Evolutionary conservation across 768 basidiomycete genomes (phyloP), one percentile per base, ranked within the genome.

Genomic region (Macrolepiota albuminosa): DNA sequence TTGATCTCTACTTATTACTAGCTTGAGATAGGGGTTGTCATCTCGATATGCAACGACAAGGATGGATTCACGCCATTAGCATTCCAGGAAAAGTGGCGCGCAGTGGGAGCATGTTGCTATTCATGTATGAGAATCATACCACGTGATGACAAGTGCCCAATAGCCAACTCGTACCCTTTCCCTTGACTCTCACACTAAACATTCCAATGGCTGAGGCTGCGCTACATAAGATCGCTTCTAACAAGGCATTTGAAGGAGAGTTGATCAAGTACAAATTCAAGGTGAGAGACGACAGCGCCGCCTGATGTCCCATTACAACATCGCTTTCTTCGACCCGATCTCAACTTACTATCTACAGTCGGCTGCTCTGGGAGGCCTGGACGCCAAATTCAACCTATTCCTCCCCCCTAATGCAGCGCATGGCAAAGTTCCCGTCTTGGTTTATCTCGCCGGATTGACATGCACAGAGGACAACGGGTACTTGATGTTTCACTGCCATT

Each of bases 401-500:
- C 67, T 98, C 6, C 96, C 97, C 2, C 75, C 77, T 11, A 80
- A 83, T 53, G 81, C 86, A 29, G 54, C 72, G 16, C 71, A 72
- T 9, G 69, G 71, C 43, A 83, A 86, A 66, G 79, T 83, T 63
- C 74, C 86, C 0, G 75, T 98, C 2, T 76, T 99, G 8, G 80
- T 91, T 61, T 99, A 95, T 73, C 86, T 98, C 52, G 86, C 95
- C 11, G 96, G 95, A 1, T 72, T 96, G 57, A 89, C 88, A 4
- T 96, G 94, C 73, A 95, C 85, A 9, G 95, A 97, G 72, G 95
- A 99, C 69, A 98, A 91, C 56, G 96, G 89, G 92, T 91, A 67
- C 24, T 18, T 37, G 6, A 9, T 56, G 40, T 56, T 56, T 51
- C 54, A 56, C 54, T 21, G 29, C 45, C n/a, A 11, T 18, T 6